These are phyloP conservation scores for Mycena venus DNA, from an alignment of 768 basidiomycete species.

Conservation along the genomic window DNA sequence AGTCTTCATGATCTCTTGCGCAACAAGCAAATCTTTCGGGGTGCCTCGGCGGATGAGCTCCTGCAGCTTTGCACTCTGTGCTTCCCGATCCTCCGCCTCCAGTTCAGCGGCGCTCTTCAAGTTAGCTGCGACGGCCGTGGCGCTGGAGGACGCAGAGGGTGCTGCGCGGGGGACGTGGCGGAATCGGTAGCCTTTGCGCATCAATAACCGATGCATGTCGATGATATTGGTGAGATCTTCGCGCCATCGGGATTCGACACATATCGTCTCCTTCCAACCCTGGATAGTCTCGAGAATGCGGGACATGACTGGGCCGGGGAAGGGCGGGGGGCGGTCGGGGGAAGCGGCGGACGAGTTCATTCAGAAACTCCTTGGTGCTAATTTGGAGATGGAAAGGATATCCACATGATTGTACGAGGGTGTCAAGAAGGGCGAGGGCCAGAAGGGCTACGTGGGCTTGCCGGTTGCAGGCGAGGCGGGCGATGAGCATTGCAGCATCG, in stretches of 20 bases:
- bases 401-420: conserved; percentile 94
- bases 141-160: conserved; percentile 44
- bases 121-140: conserved; percentile 57
- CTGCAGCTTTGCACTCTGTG: conserved; percentile 98
- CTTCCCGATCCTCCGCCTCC: conserved; percentile 94
- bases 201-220: conserved; percentile 96
- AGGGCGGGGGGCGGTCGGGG: conserved; percentile 97
- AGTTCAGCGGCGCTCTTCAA: conserved; percentile 96
- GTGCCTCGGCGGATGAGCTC: conserved; percentile 97
- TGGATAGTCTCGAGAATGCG: conserved; percentile 94
- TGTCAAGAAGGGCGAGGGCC: conserved; percentile 88
- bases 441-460: conserved; percentile 93
- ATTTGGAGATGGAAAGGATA: conserved; percentile 98
- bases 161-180: conserved; percentile 61
- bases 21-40: conserved; percentile 93
- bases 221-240: conserved; percentile 97
- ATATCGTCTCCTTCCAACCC: conserved; percentile 95
- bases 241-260: conserved; percentile 89
- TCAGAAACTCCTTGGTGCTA: conserved; percentile 96
- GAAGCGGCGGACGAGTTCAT: conserved; percentile 97
- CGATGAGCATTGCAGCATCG: conserved; percentile 90
- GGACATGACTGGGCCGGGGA: conserved; percentile 95
- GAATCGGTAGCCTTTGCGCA: conserved; percentile 93
- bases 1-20: conserved; percentile 97
- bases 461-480: conserved; percentile 89